A percentile compares a stretch with the other conserved stretches of the same genome.
phyloP scores from a whole-genome alignment of 352 stramenopile genomes.

The Pythium angustatum region DNA sequence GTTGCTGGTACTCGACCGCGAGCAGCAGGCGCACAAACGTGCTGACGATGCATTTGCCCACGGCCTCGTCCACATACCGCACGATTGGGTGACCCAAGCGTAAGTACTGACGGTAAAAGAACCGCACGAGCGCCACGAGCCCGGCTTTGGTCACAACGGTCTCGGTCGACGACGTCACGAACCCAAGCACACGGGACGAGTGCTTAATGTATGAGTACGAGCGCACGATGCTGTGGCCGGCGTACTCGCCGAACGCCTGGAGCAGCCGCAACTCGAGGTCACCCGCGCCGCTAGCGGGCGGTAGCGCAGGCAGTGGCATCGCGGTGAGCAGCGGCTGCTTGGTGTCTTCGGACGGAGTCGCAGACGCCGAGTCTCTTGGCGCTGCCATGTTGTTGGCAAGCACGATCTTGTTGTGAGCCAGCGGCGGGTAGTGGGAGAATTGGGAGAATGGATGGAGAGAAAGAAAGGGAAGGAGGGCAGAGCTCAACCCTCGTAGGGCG shows the following conservation, averaged over 20 bases:
- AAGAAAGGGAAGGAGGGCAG: not conserved
- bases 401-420: too few relatives aligned
- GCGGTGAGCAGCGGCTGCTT: not conserved
- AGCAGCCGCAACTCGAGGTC: slow-evolving; percentile 67
- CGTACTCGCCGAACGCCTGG: slow-evolving; percentile 49
- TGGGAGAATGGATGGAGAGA: not conserved
- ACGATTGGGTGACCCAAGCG: slow-evolving; percentile 50
- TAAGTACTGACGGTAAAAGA: slow-evolving; percentile 65
- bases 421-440: too few relatives aligned
- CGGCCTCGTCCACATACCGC: slow-evolving; percentile 56
- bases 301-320: not conserved
- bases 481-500: too few relatives aligned
- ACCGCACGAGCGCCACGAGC: slow-evolving; percentile 36
- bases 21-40: slow-evolving; percentile 53
- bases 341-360: not conserved
- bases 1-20: slow-evolving; percentile 43
- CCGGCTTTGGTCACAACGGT: slow-evolving; percentile 43
- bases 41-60: slow-evolving; percentile 61
- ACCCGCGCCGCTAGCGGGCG: not conserved
- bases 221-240: slow-evolving; percentile 37
- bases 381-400: not conserved
- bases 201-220: slow-evolving; percentile 58
- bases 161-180: slow-evolving; percentile 54
- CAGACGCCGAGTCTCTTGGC: not conserved
- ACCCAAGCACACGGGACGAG: slow-evolving; percentile 45